Base-by-base conservation (phyloP, 129 eudicot species). In the Silybum marianum region DNA sequence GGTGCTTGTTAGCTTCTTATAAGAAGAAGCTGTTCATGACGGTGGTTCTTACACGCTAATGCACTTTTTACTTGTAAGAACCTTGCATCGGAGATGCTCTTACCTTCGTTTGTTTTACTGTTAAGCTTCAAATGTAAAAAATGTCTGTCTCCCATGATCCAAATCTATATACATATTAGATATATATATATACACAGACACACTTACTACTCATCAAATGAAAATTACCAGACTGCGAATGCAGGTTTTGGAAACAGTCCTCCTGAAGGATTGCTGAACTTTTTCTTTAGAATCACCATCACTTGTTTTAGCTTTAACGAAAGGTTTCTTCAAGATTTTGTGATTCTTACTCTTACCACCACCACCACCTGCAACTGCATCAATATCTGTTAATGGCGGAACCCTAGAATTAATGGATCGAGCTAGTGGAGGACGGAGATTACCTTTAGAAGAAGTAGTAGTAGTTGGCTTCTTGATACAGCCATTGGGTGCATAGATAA, bases 401-500 rank as follows among this genome's bases (percentile, higher is more conserved):
- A 44, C 54, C 54, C 54, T 44, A 44, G 51, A 42, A 10, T 9
- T 2, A 11, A 40, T 9, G 36, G 36, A 40, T 9, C 6, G 36
- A 32, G 36, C 10, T 38, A 38, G 12, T 9, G 11, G 3, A 9
- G 1, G 2, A 40, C 2, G 7, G 16, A 7, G 11, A 18, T 58
- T 48, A 9, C 69, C 62, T 62, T 51, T 19, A 75, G 26, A 30
- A 40, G 48, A 10, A 40, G 16, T 10, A 23, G 16, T 10, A 23
- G 24, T 65, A 38, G 58, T 65, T 77, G 18, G 24, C 21, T 24
- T 26, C 44, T 78, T 78, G 2, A 79, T 54, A 69, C 83, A 78
- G 6, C 84, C 78, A 13, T 30, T 81, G 3, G 84, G 84, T 73
- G 63, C 78, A 62, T 9, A 81, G 9, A 65, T 7, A 16, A 67